Evolutionary conservation across 768 basidiomycete genomes (phyloP).

Genomic region (Dacryopinax spathularia): DNA sequence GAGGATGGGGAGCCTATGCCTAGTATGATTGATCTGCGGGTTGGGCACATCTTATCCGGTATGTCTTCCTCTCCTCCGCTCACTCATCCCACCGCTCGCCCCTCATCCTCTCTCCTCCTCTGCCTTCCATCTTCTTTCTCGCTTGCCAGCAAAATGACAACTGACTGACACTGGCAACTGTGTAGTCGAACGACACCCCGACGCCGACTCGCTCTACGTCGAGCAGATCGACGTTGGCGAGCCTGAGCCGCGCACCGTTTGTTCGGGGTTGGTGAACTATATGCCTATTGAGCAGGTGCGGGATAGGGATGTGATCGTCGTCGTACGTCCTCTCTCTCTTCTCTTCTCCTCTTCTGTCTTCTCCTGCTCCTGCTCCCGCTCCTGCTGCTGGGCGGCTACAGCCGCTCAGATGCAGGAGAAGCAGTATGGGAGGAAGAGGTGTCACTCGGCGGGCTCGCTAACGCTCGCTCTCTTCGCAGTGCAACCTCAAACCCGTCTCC

Average conservation of each 20-base stretch:
- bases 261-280: constrained; percentile 92
- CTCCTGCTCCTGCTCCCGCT: too few relatives aligned
- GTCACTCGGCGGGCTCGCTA: background rate
- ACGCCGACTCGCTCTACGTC: constrained; percentile 93
- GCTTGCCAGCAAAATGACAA: background rate
- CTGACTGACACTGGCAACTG: background rate
- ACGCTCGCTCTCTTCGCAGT: constrained; percentile 16
- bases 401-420: constrained; percentile 6
- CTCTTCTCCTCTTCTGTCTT: background rate
- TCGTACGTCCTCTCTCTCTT: constrained; percentile 35
- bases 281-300: constrained; percentile 90
- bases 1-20: constrained; percentile 72
- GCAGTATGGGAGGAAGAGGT: background rate
- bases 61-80: too few relatives aligned
- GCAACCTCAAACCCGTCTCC: constrained; percentile 82
- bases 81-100: too few relatives aligned
- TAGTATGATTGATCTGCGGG: constrained; percentile 92
- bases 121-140: background rate
- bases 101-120: too few relatives aligned
- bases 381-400: background rate
- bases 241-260: constrained; percentile 85
- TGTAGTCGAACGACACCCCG: constrained; percentile 85
- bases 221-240: constrained; percentile 98
- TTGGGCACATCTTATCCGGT: constrained; percentile 88
- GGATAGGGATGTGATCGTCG: constrained; percentile 65